Percentiles rank a stretch among this genome's conserved stretches.
Evolutionary conservation across 2,329 filamentous ascomycete species (phyloP).

Genomic region (Tolypocladium paradoxum): DNA sequence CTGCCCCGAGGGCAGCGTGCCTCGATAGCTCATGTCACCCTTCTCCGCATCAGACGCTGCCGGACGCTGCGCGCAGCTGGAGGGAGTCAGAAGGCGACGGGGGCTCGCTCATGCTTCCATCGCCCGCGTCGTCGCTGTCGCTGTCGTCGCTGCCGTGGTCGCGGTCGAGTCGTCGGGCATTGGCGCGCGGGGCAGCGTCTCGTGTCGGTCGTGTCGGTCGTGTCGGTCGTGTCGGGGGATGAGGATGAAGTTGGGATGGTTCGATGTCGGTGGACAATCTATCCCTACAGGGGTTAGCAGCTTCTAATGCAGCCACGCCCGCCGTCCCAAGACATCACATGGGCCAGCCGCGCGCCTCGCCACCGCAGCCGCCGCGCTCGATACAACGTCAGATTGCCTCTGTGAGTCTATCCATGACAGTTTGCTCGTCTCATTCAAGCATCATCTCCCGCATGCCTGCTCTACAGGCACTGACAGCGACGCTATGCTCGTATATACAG

Average conservation of each 20-base stretch:
- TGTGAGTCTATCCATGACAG: neutral
- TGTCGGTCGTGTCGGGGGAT: neutral
- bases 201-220: conserved; percentile 1
- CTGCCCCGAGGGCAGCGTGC: conserved; percentile 17
- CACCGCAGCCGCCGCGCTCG: neutral
- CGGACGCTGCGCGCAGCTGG: neutral
- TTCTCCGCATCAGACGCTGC: conserved; percentile 9
- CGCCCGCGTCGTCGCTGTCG: neutral
- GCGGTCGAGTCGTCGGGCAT: neutral
- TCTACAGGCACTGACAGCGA: no score
- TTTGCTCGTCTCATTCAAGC: neutral
- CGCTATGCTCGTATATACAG: neutral
- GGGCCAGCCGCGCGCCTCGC: neutral
- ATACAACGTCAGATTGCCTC: neutral
- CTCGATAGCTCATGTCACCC: conserved; percentile 25
- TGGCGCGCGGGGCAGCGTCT: neutral
- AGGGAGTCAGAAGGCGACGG: neutral
- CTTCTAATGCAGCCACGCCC: neutral
- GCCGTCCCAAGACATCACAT: conserved; percentile 1
- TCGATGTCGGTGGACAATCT: conserved; percentile 1
- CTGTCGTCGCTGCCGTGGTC: neutral
- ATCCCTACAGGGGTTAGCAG: conserved; percentile 7
- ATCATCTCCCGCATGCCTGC: neutral
- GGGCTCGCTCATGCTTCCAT: conserved; percentile 2
- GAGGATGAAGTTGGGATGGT: conserved; percentile 4